Percentiles rank a stretch among this genome's conserved stretches.
Evolutionary conservation across 1,139 yeast genomes (phyloP).

Genomic region (Geotrichum aggregatum): DNA sequence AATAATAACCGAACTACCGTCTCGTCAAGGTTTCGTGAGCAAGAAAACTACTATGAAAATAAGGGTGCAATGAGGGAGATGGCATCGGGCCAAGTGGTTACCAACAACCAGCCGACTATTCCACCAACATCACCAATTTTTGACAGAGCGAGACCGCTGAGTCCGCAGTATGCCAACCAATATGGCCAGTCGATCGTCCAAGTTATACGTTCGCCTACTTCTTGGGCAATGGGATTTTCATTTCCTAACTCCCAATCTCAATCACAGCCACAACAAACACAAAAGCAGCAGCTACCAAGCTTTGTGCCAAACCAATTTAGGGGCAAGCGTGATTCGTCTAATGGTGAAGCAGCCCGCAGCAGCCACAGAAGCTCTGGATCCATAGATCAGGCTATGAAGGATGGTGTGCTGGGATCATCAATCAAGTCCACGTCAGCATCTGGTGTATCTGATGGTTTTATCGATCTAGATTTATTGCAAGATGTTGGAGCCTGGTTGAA

Average conservation of each 20-base stretch:
- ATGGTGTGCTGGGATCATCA: too few species aligned
- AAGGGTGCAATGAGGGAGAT: conserved; percentile 32
- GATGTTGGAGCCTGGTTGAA: conserved; percentile 94
- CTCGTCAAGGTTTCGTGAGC: conserved; percentile 9
- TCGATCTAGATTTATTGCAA: conserved; percentile 58
- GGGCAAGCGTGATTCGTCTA: not conserved
- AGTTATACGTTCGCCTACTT: not conserved
- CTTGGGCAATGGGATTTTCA: conserved; percentile 4
- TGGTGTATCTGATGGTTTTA: too few species aligned
- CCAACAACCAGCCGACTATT: conserved; percentile 13
- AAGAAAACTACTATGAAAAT: conserved; percentile 14
- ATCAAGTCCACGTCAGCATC: too few species aligned
- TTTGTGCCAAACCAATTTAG: not conserved
- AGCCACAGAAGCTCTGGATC: not conserved
- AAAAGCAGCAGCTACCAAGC: conserved; percentile 8
- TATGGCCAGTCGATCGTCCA: not conserved
- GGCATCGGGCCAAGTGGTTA: conserved; percentile 26
- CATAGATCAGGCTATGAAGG: conserved; percentile 12
- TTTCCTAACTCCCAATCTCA: conserved; percentile 1
- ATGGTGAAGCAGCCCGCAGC: conserved; percentile 5
- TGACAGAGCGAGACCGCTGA: not conserved
- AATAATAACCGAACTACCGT: not conserved
- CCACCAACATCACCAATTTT: not conserved
- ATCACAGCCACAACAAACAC: conserved; percentile 13
- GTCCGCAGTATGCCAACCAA: not conserved